phyloP scores from a whole-genome alignment of 768 basidiomycete genomes.

The Galerina marginata region DNA sequence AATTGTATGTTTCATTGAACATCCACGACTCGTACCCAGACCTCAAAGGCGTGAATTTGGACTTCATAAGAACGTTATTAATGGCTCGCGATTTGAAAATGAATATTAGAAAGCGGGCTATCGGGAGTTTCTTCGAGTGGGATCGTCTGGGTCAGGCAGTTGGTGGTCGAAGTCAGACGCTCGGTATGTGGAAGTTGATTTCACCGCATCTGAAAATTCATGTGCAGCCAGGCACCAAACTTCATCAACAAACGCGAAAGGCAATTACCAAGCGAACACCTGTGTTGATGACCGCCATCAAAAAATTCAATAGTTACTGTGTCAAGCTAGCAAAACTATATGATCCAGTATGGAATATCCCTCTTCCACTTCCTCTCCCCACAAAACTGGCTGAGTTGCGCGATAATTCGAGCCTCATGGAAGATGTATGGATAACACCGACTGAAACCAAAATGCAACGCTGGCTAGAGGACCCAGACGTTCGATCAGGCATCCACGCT shows the following conservation, averaged over 20 bases:
- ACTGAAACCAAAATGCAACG: constrained; percentile 16
- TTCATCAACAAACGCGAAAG: constrained; percentile 30
- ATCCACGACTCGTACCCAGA: constrained; percentile 37
- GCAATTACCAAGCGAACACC: constrained; percentile 38
- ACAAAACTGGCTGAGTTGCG: constrained; percentile 32
- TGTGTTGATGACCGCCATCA: constrained; percentile 32
- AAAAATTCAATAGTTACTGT: constrained; percentile 26
- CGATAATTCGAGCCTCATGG: constrained; percentile 32
- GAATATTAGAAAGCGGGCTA: constrained; percentile 38
- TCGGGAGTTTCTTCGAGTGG: constrained; percentile 43
- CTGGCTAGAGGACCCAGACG: constrained; percentile 39
- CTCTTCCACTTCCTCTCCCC: constrained; percentile 37
- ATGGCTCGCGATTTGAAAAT: constrained; percentile 44
- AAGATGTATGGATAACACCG: constrained; percentile 44
- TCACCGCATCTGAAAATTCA: background rate
- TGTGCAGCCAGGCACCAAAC: constrained; percentile 26
- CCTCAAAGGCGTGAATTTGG: constrained; percentile 32
- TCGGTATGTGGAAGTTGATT: constrained; percentile 38
- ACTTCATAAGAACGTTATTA: constrained; percentile 32
- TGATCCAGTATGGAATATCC: constrained; percentile 30
- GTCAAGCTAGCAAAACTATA: constrained; percentile 25
- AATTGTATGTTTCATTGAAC: constrained; percentile 40
- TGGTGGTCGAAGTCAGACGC: constrained; percentile 31
- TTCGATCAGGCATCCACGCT: constrained; percentile 35
- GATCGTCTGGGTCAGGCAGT: constrained; percentile 40